Conservation (phyloP, 2,329 filamentous ascomycete genomes). For the Claviceps arundinis region DNA sequence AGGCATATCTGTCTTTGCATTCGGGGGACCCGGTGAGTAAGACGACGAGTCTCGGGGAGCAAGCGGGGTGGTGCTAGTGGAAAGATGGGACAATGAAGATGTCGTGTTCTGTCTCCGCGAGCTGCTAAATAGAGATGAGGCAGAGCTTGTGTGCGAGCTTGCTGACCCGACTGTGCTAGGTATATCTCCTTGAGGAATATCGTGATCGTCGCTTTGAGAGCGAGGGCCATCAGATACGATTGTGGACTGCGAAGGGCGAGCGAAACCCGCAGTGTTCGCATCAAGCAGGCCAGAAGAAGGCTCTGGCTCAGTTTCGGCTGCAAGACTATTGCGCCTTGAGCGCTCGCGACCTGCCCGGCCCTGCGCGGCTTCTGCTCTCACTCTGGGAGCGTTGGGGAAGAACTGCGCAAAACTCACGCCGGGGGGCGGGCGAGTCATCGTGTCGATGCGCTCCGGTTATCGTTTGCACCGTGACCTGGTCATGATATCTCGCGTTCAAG, state of each 20-base stretch:
- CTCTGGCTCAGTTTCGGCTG: conserved; percentile 13
- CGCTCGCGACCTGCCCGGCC: conserved; percentile 22
- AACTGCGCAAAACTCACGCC: conserved; percentile 74
- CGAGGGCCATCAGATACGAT: conserved; percentile 15
- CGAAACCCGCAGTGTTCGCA: conserved; percentile 13
- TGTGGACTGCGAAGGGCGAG: conserved; percentile 11
- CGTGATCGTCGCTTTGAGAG: conserved; percentile 38
- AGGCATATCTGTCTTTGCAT: conserved; percentile 41
- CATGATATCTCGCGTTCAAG: conserved; percentile 37
- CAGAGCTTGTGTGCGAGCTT: conserved; percentile 57
- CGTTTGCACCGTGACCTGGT: conserved; percentile 38
- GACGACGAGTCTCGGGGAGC: conserved; percentile 35
- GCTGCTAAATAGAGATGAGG: conserved; percentile 57
- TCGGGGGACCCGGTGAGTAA: conserved; percentile 31
- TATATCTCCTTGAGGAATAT: conserved; percentile 49
- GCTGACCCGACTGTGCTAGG: conserved; percentile 59
- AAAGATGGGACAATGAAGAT: conserved; percentile 27
- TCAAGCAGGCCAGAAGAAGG: conserved; percentile 12
- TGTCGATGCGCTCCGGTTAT: conserved; percentile 39
- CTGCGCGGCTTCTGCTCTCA: conserved; percentile 33
- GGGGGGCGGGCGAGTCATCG: conserved; percentile 66
- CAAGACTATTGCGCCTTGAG: conserved; percentile 13
- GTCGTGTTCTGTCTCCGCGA: conserved; percentile 28
- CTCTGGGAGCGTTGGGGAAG: conserved; percentile 65
- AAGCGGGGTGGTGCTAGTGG: conserved; percentile 19